Conservation (phyloP, 108 stramenopile species). For the Craspedostauros australis region DNA sequence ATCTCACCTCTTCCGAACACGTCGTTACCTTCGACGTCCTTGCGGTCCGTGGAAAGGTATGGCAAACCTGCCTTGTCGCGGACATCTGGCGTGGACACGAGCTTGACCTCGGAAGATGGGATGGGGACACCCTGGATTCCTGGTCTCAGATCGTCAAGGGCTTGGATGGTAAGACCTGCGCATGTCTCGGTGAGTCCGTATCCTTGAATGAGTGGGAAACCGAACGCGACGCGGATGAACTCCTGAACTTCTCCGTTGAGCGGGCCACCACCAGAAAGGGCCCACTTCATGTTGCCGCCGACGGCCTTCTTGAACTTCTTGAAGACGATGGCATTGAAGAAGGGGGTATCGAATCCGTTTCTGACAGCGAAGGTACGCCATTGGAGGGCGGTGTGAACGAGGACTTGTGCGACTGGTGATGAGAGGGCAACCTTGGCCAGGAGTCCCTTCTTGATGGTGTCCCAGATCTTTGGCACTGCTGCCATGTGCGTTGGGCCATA, state of each 20-base stretch:
- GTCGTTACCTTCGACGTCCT: slow-evolving; percentile 65
- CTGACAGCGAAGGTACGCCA: slow-evolving; percentile 58
- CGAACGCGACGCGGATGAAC: slow-evolving; percentile 78
- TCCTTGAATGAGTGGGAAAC: slow-evolving; percentile 72
- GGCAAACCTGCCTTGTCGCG: slow-evolving; percentile 74
- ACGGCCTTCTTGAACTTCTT: slow-evolving; percentile 80
- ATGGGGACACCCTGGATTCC: slow-evolving; percentile 76
- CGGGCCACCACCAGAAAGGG: slow-evolving; percentile 84
- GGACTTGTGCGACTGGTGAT: slow-evolving; percentile 51
- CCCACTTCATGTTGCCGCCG: slow-evolving; percentile 68
- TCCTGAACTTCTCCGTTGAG: slow-evolving; percentile 79
- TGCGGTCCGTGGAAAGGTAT: slow-evolving; percentile 54
- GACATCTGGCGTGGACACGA: slow-evolving; percentile 76
- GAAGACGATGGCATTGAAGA: slow-evolving; percentile 85
- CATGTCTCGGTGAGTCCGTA: slow-evolving; percentile 86
- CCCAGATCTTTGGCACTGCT: slow-evolving; percentile 93
- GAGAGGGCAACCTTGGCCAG: slow-evolving; percentile 70
- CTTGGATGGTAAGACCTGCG: slow-evolving; percentile 76
- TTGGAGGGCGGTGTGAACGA: slow-evolving; percentile 67
- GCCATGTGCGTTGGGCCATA: slow-evolving; percentile 81
- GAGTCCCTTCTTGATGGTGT: slow-evolving; percentile 88
- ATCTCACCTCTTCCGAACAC: slow-evolving; percentile 79
- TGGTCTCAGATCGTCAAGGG: slow-evolving; percentile 42
- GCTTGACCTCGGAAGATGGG: slow-evolving; percentile 65
- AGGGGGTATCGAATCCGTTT: slow-evolving; percentile 76